A percentile compares a stretch with the other conserved stretches of the same genome.
These are phyloP conservation scores for Colletotrichum eremochloae DNA, from an alignment of 2,329 filamentous ascomycete species.

Conservation along the genomic window DNA sequence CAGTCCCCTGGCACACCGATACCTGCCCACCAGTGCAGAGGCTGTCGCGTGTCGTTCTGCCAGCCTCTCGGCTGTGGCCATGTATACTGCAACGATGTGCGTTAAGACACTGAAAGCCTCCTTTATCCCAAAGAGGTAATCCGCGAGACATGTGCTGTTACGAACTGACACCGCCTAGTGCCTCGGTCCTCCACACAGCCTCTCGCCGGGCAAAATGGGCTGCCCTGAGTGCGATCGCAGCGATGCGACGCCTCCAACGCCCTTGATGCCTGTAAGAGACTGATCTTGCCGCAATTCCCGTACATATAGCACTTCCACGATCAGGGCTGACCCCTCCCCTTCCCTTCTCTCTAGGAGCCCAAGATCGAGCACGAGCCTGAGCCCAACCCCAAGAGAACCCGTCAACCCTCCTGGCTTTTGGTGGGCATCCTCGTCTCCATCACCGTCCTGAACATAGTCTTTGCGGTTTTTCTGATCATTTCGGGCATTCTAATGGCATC, in stretches of 20 bases:
- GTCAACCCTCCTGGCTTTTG: background rate
- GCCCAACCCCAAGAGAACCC: background rate
- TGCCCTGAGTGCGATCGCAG: conserved; percentile 17
- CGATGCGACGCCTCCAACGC: background rate
- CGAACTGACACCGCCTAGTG: background rate
- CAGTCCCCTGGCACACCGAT: background rate
- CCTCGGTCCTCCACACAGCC: background rate
- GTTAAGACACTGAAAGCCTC: background rate
- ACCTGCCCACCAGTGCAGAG: conserved; percentile 27
- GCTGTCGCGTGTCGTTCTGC: conserved; percentile 19
- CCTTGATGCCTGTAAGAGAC: background rate
- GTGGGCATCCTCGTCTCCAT: background rate
- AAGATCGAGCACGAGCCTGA: background rate
- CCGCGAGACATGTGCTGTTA: background rate
- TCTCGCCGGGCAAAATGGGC: background rate
- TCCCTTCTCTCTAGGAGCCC: background rate
- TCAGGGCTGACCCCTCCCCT: background rate
- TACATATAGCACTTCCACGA: no score
- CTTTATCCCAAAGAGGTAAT: background rate
- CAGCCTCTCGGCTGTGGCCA: conserved; percentile 28
- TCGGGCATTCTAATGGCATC: background rate
- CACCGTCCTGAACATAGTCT: background rate
- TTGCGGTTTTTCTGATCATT: background rate
- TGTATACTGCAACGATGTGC: conserved; percentile 28
- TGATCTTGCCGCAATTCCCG: background rate